These are phyloP conservation scores for Blastobotrys peoriensis DNA, from an alignment of 805 yeast species.

Conservation along the genomic window DNA sequence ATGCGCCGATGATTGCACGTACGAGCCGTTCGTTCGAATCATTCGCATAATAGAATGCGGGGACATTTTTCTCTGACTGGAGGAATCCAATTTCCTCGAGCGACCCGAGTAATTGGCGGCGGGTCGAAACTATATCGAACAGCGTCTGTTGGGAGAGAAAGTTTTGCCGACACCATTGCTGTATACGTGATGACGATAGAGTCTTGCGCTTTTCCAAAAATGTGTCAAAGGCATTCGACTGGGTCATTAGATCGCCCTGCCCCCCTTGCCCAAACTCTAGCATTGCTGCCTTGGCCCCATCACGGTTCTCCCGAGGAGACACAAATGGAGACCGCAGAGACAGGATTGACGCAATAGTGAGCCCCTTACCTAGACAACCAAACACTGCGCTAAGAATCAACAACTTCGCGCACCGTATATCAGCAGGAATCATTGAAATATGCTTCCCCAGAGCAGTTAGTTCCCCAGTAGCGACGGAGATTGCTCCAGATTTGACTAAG, in stretches of 20 bases:
- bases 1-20: constrained; percentile 67
- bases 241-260: constrained; percentile 72
- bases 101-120: constrained; percentile 62
- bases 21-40: constrained; percentile 45
- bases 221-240: constrained; percentile 50
- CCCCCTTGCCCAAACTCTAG: constrained; percentile 34
- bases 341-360: constrained; percentile 74
- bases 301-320: constrained; percentile 55
- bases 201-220: constrained; percentile 36
- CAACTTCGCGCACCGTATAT: constrained; percentile 77
- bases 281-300: constrained; percentile 44
- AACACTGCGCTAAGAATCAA: constrained; percentile 74
- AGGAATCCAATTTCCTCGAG: constrained; percentile 74
- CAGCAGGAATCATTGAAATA: constrained; percentile 75
- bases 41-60: constrained; percentile 44
- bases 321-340: constrained; percentile 72
- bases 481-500: constrained; percentile 68
- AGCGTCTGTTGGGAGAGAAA: constrained; percentile 57
- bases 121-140: constrained; percentile 65
- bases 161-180: constrained; percentile 50
- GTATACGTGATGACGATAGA: constrained; percentile 26
- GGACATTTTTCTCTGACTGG: constrained; percentile 43
- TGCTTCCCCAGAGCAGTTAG: constrained; percentile 76
- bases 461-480: constrained; percentile 39
- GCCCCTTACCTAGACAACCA: constrained; percentile 69